Base-by-base conservation (phyloP, 495 filamentous ascomycete species). In the Trichocladium antarcticum region DNA sequence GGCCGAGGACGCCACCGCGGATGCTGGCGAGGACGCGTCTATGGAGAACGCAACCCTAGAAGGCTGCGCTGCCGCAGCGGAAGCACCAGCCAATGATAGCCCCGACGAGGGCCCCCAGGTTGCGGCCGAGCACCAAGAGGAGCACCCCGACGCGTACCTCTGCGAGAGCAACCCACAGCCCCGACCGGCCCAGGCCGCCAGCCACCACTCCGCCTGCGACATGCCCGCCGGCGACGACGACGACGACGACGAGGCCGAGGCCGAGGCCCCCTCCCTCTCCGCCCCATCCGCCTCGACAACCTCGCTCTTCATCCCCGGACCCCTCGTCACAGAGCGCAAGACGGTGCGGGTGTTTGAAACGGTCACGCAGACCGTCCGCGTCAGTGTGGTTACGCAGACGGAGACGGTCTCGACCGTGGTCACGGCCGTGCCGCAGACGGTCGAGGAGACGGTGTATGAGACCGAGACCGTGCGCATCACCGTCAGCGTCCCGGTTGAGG, bases 281-380 rank as follows among this genome's bases (percentile, higher is more conserved):
- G 27, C 28, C 4, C 19, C 45, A 14, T 34, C 51, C 11, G 24
- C 24, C 24, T 27, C 31, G 31, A 35, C 47, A n/a, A 21, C 24
- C 22, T 40, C 37, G 8, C 16, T 38, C 34, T 54, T 54, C 21
- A 20, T 54, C 16, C 45, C 37, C 37, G 37, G 45, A 15, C 45
- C 58, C 19, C 40, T 51, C 0, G 50, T 67, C 5, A 66, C 54
- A 3, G 53, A 64, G 51, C 60, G 58, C 45, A 67, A 52, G 43
- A 59, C 65, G 0, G 57, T 68, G 17, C 58, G 57, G 27, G 57
- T 72, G 8, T 57, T 64, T 20, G 64, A 69, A 45, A 46, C 62
- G 8, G 49, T 62, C 0, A 62, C 64, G 1, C 55, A 62, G 19
- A 58, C 53, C 27, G 51, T 54, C 22, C 51, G 45, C 2, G 51